Base-by-base conservation (phyloP, 2,329 filamentous ascomycete species). In the Bipolaris sorokiniana region DNA sequence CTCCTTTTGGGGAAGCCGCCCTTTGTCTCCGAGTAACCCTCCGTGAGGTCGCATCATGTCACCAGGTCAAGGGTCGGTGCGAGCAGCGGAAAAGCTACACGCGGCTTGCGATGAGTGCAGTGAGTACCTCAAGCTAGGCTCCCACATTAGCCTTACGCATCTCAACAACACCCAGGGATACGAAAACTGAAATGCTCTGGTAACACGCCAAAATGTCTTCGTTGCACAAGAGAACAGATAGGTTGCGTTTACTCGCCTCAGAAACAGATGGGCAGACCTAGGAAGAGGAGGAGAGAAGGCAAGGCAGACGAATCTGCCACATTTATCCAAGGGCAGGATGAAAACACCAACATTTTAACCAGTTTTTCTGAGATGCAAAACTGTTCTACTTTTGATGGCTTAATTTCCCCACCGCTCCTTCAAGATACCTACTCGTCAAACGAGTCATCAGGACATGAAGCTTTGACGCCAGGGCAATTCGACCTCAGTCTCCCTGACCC, bases 231-330 rank as follows among this genome's bases (percentile, higher is more conserved):
- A 38, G 80, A 82, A 47, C 62, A 61, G 3, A 73, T 82, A 13
- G 46, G 48, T 15, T 83, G 81, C 63, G 51, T 78, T 23, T 83
- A 82, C 64, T 82, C 79, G 22, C 68, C 70, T 2, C 79, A 80
- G 50, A 82, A 81, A 66, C 76, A 72, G 34, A 83, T 83, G 81
- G 81, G 81, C 9, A 66, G 81, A 41, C 81, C 81, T n/a, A 77
- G 78, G 58, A 83, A 83, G 66, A 74, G 80, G 49, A 68, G 70
- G 56, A 68, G 76, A 47, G 71, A 73, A n/a, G 71, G 65, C 22
- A 61, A 53, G 48, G 53, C 48, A 13, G 59, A 56, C n/a, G 57
- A 61, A 15, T 16, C 33, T 2, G 23, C 48, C 10, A 10, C 40
- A 23, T 36, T 46, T 2, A 31, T 51, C 23, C 59, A 60, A 33